These are phyloP conservation scores for Amaranthus hypochondriacus DNA, from an alignment of 148 eudicot species.

Conservation along the genomic window DNA sequence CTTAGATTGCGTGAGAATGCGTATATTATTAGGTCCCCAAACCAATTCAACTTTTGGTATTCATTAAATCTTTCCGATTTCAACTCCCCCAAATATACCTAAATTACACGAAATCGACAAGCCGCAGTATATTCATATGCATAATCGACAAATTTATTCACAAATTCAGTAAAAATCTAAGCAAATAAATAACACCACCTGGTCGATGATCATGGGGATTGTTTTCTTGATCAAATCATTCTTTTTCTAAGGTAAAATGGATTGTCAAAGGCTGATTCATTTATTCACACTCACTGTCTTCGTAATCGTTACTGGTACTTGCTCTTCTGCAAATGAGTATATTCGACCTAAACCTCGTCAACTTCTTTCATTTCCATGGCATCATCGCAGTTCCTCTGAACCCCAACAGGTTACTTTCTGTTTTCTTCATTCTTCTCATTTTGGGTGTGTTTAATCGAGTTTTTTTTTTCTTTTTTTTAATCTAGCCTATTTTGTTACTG, in stretches of 20 bases:
- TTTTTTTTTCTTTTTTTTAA: background rate
- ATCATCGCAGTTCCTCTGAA: conserved; percentile 32
- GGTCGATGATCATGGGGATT: background rate
- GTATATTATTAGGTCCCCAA: background rate
- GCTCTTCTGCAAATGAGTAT: conserved; percentile 33
- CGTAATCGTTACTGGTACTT: conserved; percentile 14
- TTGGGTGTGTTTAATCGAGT: background rate
- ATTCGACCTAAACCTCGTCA: conserved; percentile 70
- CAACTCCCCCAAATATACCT: background rate
- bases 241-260: conserved; percentile 6
- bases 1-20: background rate
- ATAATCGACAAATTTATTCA: background rate
- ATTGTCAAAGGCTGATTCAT: background rate
- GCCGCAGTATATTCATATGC: background rate
- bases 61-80: background rate
- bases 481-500: background rate
- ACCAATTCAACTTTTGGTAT: background rate
- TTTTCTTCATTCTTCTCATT: background rate
- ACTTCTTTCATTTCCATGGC: conserved; percentile 46
- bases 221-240: no score
- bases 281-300: background rate
- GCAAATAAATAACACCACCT: background rate
- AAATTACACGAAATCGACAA: background rate
- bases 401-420: conserved; percentile 62
- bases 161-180: background rate